A percentile compares a stretch with the other conserved stretches of the same genome.
These are phyloP conservation scores for Nematodospora anomalae DNA, from an alignment of 1,139 yeast genomes.

Conservation along the genomic window DNA sequence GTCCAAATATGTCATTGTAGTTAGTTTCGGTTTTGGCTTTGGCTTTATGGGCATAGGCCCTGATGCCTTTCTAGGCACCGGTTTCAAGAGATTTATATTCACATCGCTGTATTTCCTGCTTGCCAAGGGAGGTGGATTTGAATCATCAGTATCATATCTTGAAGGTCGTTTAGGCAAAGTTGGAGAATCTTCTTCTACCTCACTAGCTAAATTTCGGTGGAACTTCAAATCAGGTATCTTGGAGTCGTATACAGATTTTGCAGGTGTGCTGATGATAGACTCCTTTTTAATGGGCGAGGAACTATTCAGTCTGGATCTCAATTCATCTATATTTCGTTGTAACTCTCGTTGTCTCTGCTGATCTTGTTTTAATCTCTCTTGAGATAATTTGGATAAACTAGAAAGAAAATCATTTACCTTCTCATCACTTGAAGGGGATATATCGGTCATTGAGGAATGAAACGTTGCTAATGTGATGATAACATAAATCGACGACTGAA, in stretches of 20 bases:
- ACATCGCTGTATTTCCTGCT: slow-evolving; percentile 14
- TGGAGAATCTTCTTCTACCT: slow-evolving; percentile 11
- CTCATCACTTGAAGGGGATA: slow-evolving; percentile 26
- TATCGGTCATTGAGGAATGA: slow-evolving; percentile 17
- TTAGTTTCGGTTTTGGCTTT: background rate
- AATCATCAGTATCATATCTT: slow-evolving; percentile 7
- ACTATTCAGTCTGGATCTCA: slow-evolving; percentile 28
- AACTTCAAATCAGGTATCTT: slow-evolving; percentile 23
- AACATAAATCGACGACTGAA: no score
- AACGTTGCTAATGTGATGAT: no score
- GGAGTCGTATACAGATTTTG: slow-evolving; percentile 4
- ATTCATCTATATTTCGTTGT: slow-evolving; percentile 32
- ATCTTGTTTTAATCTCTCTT: slow-evolving; percentile 32
- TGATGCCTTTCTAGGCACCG: slow-evolving; percentile 19
- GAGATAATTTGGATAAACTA: slow-evolving; percentile 35
- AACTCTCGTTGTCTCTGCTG: slow-evolving; percentile 33
- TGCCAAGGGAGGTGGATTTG: slow-evolving; percentile 17
- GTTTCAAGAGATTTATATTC: slow-evolving; percentile 22
- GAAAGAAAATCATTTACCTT: slow-evolving; percentile 38
- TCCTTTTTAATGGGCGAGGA: slow-evolving; percentile 22
- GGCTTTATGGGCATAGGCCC: slow-evolving; percentile 3
- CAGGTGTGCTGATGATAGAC: slow-evolving; percentile 2
- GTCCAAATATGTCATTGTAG: background rate
- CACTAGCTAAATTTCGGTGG: slow-evolving; percentile 14
- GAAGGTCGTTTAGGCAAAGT: slow-evolving; percentile 18